Conservation (phyloP, 2,329 filamentous ascomycete genomes). For the Penicillium sp. region DNA sequence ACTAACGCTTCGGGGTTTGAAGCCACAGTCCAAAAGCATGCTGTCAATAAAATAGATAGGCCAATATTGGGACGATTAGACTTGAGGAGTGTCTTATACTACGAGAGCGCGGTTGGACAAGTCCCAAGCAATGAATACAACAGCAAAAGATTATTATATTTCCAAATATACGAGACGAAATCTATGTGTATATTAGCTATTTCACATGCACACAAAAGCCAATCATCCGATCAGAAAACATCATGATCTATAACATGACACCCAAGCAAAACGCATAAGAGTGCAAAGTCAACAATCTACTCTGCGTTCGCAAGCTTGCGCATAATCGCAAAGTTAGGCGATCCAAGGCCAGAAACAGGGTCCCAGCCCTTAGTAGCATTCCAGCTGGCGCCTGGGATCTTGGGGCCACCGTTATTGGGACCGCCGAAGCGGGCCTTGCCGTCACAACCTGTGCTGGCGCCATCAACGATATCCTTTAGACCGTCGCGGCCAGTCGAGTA, state of each 20-base stretch:
- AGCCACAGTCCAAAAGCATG: too few relatives aligned
- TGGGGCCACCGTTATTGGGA: slow-evolving; percentile 37
- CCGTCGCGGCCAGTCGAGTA: slow-evolving; percentile 47
- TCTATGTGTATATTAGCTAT: slow-evolving; percentile 5
- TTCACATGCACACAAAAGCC: neutral
- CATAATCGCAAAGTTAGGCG: slow-evolving; percentile 6
- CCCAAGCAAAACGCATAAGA: neutral
- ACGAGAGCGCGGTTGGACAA: too few relatives aligned
- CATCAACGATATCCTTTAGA: slow-evolving; percentile 50
- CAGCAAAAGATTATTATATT: slow-evolving; percentile 6
- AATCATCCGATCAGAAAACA: neutral
- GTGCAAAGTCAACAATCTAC: neutral
- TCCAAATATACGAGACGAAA: slow-evolving; percentile 3
- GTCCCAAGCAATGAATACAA: neutral
- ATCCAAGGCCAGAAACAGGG: slow-evolving; percentile 37
- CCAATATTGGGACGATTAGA: too few relatives aligned
- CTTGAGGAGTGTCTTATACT: too few relatives aligned
- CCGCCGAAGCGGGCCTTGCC: slow-evolving; percentile 46
- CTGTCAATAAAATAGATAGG: too few relatives aligned
- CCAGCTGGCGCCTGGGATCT: slow-evolving; percentile 50
- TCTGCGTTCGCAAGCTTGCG: slow-evolving; percentile 2
- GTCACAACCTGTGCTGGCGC: slow-evolving; percentile 50
- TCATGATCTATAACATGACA: neutral
- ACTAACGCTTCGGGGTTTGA: too few relatives aligned
- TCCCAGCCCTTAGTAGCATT: slow-evolving; percentile 49